phyloP scores from a whole-genome alignment of 352 stramenopile genomes.

The Salisapilia sapeloensis region DNA sequence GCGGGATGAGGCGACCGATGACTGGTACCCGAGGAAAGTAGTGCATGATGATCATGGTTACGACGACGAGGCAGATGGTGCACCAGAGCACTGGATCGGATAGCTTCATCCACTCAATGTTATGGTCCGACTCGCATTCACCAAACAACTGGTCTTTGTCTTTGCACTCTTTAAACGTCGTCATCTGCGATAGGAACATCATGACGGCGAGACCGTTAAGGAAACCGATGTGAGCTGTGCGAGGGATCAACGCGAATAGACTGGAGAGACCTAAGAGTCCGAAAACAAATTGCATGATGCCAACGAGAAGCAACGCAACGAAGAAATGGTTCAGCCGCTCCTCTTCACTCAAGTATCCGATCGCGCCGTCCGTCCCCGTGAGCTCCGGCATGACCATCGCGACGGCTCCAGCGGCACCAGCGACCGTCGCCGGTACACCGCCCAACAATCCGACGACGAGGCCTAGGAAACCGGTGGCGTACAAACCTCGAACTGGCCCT shows the following conservation, averaged over 20 bases:
- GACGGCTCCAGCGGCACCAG: conserved; percentile 78
- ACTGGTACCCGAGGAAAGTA: conserved; percentile 46
- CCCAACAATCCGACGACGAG: conserved; percentile 79
- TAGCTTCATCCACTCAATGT: conserved; percentile 61
- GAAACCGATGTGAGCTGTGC: conserved; percentile 92
- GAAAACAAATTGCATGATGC: conserved; percentile 72
- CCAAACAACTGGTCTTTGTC: conserved; percentile 38
- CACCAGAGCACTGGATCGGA: conserved; percentile 35
- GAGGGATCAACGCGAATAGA: conserved; percentile 86
- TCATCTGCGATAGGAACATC: conserved; percentile 89
- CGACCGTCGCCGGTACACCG: conserved; percentile 77
- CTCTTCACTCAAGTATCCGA: conserved; percentile 38
- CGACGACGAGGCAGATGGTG: conserved; percentile 40
- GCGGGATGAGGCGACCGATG: conserved; percentile 49
- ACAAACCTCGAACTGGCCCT: conserved; percentile 77
- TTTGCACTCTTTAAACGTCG: conserved; percentile 76
- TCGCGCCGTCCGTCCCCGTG: conserved; percentile 22
- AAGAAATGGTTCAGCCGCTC: conserved; percentile 75
- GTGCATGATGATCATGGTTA: conserved; percentile 82
- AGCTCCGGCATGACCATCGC: conserved; percentile 84
- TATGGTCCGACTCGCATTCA: conserved; percentile 43
- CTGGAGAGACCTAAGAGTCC: conserved; percentile 71
- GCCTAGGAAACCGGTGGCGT: conserved; percentile 85
- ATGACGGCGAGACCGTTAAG: conserved; percentile 91
- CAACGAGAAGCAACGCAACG: conserved; percentile 74